A percentile compares a stretch with the other conserved stretches of the same genome.
Evolutionary conservation across 805 yeast genomes (phyloP).

Genomic region (Hanseniaspora mollemarum): DNA sequence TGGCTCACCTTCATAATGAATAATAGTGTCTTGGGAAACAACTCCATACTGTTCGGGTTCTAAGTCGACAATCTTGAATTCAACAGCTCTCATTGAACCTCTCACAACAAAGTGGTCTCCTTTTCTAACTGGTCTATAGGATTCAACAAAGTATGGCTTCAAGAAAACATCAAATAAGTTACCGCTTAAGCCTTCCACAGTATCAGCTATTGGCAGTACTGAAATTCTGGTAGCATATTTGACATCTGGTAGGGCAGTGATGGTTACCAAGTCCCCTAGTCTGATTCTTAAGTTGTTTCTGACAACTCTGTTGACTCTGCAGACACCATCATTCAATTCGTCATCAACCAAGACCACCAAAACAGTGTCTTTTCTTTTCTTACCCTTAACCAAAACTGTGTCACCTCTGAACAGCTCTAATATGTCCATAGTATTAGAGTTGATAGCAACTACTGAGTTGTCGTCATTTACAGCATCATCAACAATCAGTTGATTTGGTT

Average conservation of each 20-base stretch:
- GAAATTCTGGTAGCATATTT: constrained; percentile 92
- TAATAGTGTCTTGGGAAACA: constrained; percentile 95
- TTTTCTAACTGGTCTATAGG: constrained; percentile 95
- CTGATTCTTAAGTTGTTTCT: constrained; percentile 90
- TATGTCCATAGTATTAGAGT: constrained; percentile 88
- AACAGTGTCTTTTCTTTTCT: constrained; percentile 95
- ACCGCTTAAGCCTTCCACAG: constrained; percentile 96
- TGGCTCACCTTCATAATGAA: constrained; percentile 98
- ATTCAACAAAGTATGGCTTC: constrained; percentile 97
- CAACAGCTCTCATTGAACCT: constrained; percentile 99
- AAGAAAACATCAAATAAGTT: constrained; percentile 89
- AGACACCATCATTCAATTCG: constrained; percentile 90
- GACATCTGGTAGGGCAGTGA: constrained; percentile 96
- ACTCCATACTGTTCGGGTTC: constrained; percentile 96
- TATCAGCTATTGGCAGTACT: constrained; percentile 92
- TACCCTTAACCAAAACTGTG: constrained; percentile 93
- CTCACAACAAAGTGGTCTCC: constrained; percentile 93
- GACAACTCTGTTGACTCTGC: constrained; percentile 87
- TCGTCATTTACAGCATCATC: constrained; percentile 97
- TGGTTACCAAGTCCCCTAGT: constrained; percentile 80
- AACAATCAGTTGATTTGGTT: constrained; percentile 85
- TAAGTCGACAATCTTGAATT: constrained; percentile 94
- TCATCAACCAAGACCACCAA: constrained; percentile 92
- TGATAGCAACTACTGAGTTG: constrained; percentile 90
- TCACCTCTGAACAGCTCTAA: constrained; percentile 95